Base-by-base conservation (phyloP, 2,329 filamentous ascomycete species). In the Fusarium piperis region DNA sequence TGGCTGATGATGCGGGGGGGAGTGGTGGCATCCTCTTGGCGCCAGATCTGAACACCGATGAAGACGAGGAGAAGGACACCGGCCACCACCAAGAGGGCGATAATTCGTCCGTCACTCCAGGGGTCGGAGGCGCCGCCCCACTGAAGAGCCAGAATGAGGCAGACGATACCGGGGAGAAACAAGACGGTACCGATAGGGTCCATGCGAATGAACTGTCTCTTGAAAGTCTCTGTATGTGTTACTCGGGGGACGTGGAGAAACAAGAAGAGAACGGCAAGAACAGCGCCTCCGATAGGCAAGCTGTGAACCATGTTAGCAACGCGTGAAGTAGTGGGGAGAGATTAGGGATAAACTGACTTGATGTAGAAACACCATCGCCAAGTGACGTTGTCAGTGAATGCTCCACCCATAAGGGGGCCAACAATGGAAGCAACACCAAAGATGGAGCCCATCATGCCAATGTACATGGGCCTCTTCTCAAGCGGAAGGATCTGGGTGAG, bases 91-190 rank as follows among this genome's bases (percentile, higher is more conserved):
- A 89, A 83, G 18, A 88, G 77, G 0, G 83, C 85, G 39, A 88
- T 84, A 44, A 88, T 80, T 13, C 77, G 79, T 33, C 81, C 74
- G 74, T 80, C 81, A 58, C 76, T 79, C 87, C 87, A 89, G 3
- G 86, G 59, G 60, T 85, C 84, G 18, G 82, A 74, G 38, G 82
- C 78, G 5, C 88, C 87, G 7, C 87, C 88, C 83, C 85, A 89
- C 69, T 89, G 84, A 36, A 89, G 79, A 5, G 86, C 87, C 4
- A 90, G 80, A 12, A 89, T 77, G 13, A 89, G 79, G 70, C 83
- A 85, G 61, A 88, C 78, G 46, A 88, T 80, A 11, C 83, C 81
- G 1, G 86, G 85, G 12, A 87, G 79, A 67, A 88, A 81, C 59
- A 86, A 75, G 6, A 74, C 74, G 2, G 83, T 83, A 33, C 87